phyloP scores from a whole-genome alignment of 176 grass and related monocot genomes.

The Zea mays region DNA sequence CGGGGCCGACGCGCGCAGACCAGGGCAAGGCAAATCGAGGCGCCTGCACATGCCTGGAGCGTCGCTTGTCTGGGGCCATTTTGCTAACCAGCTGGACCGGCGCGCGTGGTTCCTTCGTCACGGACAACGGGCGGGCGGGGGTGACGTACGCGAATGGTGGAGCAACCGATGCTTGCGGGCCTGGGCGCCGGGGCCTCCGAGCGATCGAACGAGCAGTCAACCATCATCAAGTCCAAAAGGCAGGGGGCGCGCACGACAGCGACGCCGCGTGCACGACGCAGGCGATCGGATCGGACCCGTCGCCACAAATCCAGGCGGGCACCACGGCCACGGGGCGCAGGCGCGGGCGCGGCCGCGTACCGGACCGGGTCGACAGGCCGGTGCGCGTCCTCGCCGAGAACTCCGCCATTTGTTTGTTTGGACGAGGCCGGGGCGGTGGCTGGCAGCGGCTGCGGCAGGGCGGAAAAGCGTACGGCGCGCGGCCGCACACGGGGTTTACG shows the following conservation, averaged over 20 bases:
- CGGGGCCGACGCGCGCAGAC: not conserved
- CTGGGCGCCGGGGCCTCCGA: not conserved
- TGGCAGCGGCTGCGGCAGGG: not conserved
- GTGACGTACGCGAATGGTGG: slow-evolving; percentile 34
- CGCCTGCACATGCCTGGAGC: not conserved
- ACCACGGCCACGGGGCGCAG: not conserved
- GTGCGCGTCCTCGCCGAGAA: not conserved
- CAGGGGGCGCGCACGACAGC: not conserved
- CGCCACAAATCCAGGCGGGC: slow-evolving; percentile 29
- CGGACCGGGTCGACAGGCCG: not conserved
- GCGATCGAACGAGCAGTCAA: too few species aligned
- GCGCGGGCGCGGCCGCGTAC: not conserved
- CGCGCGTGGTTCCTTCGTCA: not conserved
- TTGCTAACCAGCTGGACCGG: not conserved
- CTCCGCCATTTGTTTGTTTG: slow-evolving; percentile 19
- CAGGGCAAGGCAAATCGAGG: not conserved
- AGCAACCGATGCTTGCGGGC: slow-evolving; percentile 7
- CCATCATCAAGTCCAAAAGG: not conserved
- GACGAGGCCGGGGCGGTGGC: not conserved
- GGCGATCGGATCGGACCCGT: not conserved
- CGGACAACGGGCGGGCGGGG: slow-evolving; percentile 5
- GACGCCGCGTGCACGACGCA: not conserved
- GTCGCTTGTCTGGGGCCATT: not conserved
- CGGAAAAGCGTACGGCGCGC: not conserved
- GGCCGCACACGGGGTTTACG: slow-evolving; percentile 19